Evolutionary conservation across 176 grass and related monocot species (phyloP).

Genomic region (Microstegium vimineum): DNA sequence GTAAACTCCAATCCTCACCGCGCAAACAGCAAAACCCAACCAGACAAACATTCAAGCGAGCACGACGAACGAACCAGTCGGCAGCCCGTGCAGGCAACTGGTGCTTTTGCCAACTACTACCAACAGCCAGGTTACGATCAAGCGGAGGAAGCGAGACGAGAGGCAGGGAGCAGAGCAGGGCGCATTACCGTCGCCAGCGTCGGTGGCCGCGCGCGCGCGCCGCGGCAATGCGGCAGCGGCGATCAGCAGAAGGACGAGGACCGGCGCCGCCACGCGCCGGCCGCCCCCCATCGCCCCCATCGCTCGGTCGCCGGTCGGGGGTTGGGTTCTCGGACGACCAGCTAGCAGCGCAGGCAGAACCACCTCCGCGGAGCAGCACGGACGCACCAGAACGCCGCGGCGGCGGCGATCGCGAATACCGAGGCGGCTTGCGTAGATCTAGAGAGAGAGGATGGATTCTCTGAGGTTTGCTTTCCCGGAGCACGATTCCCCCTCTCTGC

Average conservation of each 20-base stretch:
- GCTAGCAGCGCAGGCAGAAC: not conserved
- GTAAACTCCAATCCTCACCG: not conserved
- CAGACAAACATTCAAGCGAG: not conserved
- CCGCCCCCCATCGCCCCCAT: conserved; percentile 1
- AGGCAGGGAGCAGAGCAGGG: not conserved
- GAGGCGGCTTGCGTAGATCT: conserved; percentile 41
- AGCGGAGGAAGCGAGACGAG: not conserved
- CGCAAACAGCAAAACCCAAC: not conserved
- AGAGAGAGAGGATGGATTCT: conserved; percentile 28
- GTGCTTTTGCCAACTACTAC: not conserved
- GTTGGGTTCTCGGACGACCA: not conserved
- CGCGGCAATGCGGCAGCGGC: conserved; percentile 32
- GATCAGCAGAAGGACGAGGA: conserved; percentile 15
- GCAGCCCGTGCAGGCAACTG: not conserved
- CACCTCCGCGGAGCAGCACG: not conserved
- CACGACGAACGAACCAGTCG: not conserved
- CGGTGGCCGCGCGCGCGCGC: conserved; percentile 31
- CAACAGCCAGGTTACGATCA: not conserved
- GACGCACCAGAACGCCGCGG: not conserved
- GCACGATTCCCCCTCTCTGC: not conserved
- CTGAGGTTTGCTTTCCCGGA: conserved; percentile 13
- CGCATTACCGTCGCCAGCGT: conserved; percentile 32
- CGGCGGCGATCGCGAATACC: conserved; percentile 27
- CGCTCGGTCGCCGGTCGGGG: not conserved
- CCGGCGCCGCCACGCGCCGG: not conserved